phyloP scores from a whole-genome alignment of 2,329 filamentous ascomycete genomes.

The Fusarium decemcellulare region DNA sequence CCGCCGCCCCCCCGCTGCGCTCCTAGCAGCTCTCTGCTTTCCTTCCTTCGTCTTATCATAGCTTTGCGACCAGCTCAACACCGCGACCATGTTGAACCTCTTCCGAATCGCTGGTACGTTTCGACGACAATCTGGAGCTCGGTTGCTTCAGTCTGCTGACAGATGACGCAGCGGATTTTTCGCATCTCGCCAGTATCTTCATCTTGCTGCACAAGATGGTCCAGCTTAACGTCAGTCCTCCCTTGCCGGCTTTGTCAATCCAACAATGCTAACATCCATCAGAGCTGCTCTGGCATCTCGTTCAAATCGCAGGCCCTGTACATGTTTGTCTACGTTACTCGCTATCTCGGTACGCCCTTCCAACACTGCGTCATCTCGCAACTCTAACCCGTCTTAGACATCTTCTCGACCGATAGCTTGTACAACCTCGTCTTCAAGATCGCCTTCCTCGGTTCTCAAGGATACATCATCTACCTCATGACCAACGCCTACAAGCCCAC shows the following conservation, averaged over 20 bases:
- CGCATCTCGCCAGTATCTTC: constrained; percentile 93
- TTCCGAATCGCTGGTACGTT: constrained; percentile 70
- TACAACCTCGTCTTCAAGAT: constrained; percentile 98
- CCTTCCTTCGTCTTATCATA: constrained; percentile 19
- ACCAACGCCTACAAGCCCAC: constrained; percentile 97
- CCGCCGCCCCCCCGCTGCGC: constrained; percentile 35
- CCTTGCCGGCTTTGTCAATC: constrained; percentile 21
- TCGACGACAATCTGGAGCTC: constrained; percentile 1
- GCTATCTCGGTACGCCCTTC: constrained; percentile 82
- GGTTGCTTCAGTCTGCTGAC: constrained; percentile 32
- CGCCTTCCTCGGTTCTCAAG: constrained; percentile 90
- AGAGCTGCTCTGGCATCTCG: constrained; percentile 98
- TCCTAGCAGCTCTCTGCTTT: constrained; percentile 32
- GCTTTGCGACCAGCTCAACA: constrained; percentile 30
- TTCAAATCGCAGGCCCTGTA: constrained; percentile 99
- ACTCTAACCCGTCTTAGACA: constrained; percentile 67
- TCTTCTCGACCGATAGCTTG: constrained; percentile 86
- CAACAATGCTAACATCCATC: constrained; percentile 41
- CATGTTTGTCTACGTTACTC: constrained; percentile 91
- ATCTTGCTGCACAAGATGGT: constrained; percentile 98
- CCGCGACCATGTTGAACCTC: constrained; percentile 67
- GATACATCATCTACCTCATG: constrained; percentile 98
- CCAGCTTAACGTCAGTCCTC: constrained; percentile 80
- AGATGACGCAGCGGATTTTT: constrained; percentile 82
- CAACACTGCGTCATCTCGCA: not conserved